phyloP scores from a whole-genome alignment of 2,329 filamentous ascomycete species.

The Lasiodiplodia sp. region DNA sequence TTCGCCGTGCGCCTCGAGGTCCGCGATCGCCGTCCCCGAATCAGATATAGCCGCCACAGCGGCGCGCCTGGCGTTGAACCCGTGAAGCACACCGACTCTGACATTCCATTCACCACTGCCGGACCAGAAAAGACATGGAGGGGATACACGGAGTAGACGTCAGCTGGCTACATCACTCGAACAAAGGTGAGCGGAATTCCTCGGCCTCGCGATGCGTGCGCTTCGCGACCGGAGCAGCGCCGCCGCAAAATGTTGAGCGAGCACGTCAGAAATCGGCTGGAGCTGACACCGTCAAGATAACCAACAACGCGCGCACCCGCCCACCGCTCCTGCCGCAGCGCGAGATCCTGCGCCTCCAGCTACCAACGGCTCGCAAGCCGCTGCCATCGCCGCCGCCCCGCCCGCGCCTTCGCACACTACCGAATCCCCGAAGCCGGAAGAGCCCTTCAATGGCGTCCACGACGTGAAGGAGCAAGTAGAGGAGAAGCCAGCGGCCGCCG shows the following conservation, averaged over 20 bases:
- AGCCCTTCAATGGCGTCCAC: slow-evolving; percentile 5
- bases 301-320: slow-evolving; percentile 17
- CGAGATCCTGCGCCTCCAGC: background rate
- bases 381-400: background rate
- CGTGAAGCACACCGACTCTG: slow-evolving; percentile 18
- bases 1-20: slow-evolving; percentile 12
- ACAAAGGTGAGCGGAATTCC: slow-evolving; percentile 70
- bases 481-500: background rate
- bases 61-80: slow-evolving; percentile 19
- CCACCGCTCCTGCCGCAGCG: background rate
- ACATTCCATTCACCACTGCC: slow-evolving; percentile 1
- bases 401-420: slow-evolving; percentile 8
- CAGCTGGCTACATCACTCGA: slow-evolving; percentile 86
- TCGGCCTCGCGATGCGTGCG: slow-evolving; percentile 33
- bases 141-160: slow-evolving; percentile 84
- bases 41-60: slow-evolving; percentile 4
- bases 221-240: background rate
- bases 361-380: background rate
- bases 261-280: background rate
- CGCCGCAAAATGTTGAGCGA: background rate
- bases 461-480: slow-evolving; percentile 14
- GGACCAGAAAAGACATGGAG: slow-evolving; percentile 65
- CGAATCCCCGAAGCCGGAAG: slow-evolving; percentile 10
- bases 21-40: slow-evolving; percentile 11
- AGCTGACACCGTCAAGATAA: slow-evolving; percentile 16